These are phyloP conservation scores for Gossypioides kirkii DNA, from an alignment of 345 rosid genomes.

Conservation along the genomic window DNA sequence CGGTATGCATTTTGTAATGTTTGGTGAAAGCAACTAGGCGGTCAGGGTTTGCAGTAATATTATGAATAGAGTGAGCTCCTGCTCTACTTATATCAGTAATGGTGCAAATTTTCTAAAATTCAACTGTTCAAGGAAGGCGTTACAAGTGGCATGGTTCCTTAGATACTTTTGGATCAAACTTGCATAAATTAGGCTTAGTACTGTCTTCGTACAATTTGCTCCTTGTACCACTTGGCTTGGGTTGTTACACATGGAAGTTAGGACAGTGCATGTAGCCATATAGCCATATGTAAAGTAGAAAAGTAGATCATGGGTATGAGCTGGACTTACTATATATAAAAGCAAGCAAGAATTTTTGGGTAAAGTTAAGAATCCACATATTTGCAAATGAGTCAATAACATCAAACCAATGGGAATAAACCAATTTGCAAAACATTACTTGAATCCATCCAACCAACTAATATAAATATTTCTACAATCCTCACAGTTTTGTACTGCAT, in stretches of 20 bases:
- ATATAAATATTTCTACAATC: too few species aligned
- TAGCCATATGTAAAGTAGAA: background rate
- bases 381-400: too few species aligned
- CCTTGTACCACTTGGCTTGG: background rate
- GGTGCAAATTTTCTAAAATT: constrained; percentile 15
- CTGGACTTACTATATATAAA: too few species aligned
- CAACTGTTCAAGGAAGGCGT: background rate
- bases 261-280: too few species aligned
- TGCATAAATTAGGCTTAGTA: background rate
- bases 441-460: too few species aligned
- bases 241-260: too few species aligned
- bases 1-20: constrained; percentile 32
- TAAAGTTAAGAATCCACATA: too few species aligned
- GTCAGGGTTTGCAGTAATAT: background rate
- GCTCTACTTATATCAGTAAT: background rate
- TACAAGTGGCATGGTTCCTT: background rate
- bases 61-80: background rate
- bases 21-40: background rate
- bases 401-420: too few species aligned
- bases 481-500: background rate
- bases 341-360: too few species aligned
- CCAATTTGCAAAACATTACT: too few species aligned
- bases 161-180: background rate
- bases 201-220: background rate
- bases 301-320: too few species aligned